These are phyloP conservation scores for Uromyces viciae-fabae DNA, from an alignment of 1,284 basidiomycete species.

Conservation along the genomic window DNA sequence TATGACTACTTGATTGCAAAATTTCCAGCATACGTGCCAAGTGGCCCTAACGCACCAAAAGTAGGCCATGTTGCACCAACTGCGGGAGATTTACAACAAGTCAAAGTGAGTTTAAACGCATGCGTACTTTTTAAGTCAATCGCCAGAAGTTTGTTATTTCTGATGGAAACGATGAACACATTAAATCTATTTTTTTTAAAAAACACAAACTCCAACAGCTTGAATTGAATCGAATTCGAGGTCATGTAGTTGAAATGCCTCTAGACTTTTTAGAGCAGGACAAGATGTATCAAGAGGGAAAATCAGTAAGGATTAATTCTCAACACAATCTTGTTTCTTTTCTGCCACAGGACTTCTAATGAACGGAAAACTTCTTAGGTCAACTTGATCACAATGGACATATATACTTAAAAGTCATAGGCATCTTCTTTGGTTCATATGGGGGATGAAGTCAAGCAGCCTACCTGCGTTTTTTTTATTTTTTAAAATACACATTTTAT, in stretches of 20 bases:
- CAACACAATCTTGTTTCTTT: not conserved
- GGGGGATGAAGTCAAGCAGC: no score
- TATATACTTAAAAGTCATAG: conserved; percentile 25
- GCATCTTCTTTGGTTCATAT: no score
- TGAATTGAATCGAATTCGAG: conserved; percentile 65
- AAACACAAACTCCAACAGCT: conserved; percentile 62
- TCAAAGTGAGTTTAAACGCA: conserved; percentile 47
- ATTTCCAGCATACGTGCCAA: conserved; percentile 56
- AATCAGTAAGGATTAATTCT: conserved; percentile 17
- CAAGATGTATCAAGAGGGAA: conserved; percentile 57
- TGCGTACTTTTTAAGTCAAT: no score
- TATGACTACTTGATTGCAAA: not conserved
- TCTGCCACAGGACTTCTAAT: not conserved
- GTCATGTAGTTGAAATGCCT: conserved; percentile 61
- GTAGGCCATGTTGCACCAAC: conserved; percentile 68
- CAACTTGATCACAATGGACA: conserved; percentile 33
- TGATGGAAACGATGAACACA: not conserved
- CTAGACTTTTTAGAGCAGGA: conserved; percentile 76
- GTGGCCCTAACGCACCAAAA: conserved; percentile 70
- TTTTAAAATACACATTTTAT: not conserved
- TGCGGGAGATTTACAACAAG: conserved; percentile 46
- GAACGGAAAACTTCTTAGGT: not conserved
- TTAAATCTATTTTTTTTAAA: not conserved
- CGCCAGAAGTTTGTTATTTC: conserved; percentile 36
- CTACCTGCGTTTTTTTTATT: no score